phyloP scores from a whole-genome alignment of 2,329 filamentous ascomycete genomes.

The Pleomassaria siparia region DNA sequence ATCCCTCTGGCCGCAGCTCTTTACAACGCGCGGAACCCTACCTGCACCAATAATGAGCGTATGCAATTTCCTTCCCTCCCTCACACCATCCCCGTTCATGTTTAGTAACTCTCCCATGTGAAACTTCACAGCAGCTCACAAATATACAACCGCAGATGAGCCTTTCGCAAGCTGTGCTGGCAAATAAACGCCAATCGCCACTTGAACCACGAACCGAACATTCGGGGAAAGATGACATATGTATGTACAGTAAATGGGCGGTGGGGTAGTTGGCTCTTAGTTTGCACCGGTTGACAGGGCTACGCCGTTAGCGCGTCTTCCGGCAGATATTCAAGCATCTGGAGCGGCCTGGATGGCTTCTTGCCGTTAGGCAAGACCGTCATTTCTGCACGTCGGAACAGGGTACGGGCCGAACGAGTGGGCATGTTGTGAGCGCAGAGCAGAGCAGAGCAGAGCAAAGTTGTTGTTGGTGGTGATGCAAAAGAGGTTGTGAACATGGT shows the following conservation, averaged over 20 bases:
- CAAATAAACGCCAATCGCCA: no score
- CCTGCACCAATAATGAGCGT: constrained; percentile 10
- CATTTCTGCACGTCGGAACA: background rate
- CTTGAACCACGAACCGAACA: background rate
- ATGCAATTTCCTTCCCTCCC: background rate
- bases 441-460: background rate
- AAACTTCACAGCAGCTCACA: background rate
- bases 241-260: no score
- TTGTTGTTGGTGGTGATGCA: background rate
- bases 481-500: no score
- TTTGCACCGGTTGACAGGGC: background rate
- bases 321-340: background rate
- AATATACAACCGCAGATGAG: no score
- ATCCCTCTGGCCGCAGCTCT: background rate
- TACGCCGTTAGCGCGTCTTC: background rate
- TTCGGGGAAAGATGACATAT: background rate
- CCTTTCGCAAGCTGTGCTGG: no score
- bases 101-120: background rate
- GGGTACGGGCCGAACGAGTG: background rate
- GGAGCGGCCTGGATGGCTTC: background rate
- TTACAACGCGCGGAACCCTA: background rate
- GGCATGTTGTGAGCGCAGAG: background rate
- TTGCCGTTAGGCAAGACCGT: background rate
- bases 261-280: background rate
- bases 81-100: no score